Evolutionary conservation across 495 filamentous ascomycete species (phyloP), one percentile per base, ranked within the genome.

Genomic region (Eremomyces bilateralis): DNA sequence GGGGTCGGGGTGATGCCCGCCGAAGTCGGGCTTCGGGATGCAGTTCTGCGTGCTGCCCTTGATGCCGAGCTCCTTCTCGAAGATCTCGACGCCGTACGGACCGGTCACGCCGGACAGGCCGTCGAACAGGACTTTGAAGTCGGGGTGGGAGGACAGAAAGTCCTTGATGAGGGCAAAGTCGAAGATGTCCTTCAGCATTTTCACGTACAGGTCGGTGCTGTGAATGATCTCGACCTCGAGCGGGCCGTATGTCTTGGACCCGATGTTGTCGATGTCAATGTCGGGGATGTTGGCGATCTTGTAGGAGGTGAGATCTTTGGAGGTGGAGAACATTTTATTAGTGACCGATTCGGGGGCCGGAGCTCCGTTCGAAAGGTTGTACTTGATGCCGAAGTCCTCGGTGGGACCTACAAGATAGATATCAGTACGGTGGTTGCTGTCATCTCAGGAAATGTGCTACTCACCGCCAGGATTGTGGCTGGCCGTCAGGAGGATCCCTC

Each of bases 321-420:
- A 80, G 25, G 74, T 67, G 34, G 82, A 78, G 62, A 65, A 95
- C 51, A 97, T 95, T 63, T 91, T 91, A 68, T 97, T 90, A 40
- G 88, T 97, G 38, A 97, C 79, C 17, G 73, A 70, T 51, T 97
- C 88, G 11, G 88, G 88, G 34, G 88, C 88, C 16, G 88, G 88
- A 20, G 82, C 88, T 40, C 88, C 88, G 52, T 95, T 95, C 48
- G 78, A 56, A 33, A 97, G 64, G 64, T 97, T 97, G 66, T 97
- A 97, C 61, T 97, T 97, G 73, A 97, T 95, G 37, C 88, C 88
- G 39, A 95, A 95, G 60, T 97, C 88, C 53, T 81, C 71, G 39
- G 69, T 71, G 32, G 90, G 90, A 18, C 88, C 84, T 94, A 45
- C 19, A 16, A 17, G 29, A 12, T 13, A 36, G 1, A 35, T 15